phyloP scores from a whole-genome alignment of 2,329 filamentous ascomycete genomes.

The Penicillium sp. region DNA sequence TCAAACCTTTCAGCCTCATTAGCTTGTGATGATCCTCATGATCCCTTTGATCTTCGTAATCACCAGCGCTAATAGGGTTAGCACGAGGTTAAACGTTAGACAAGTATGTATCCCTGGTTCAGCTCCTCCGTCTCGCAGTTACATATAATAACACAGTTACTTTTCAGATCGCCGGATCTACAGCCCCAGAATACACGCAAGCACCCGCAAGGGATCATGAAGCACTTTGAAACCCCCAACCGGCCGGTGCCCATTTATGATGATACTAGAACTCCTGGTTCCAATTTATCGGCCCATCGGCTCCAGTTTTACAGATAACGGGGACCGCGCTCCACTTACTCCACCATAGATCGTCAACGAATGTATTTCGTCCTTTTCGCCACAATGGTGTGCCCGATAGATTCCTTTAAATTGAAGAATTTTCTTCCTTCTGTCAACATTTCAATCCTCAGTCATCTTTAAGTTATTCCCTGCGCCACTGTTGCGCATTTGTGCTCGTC shows the following conservation, averaged over 20 bases:
- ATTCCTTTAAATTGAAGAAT: not conserved
- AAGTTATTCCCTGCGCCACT: not conserved
- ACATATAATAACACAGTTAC: not conserved
- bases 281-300: slow-evolving; percentile 1
- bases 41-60: not conserved
- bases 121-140: not conserved
- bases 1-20: not conserved
- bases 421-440: not conserved
- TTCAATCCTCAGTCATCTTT: not conserved
- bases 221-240: not conserved
- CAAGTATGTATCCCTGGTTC: slow-evolving; percentile 6
- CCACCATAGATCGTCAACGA: slow-evolving; percentile 9
- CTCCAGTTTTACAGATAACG: slow-evolving; percentile 7
- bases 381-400: slow-evolving; percentile 11
- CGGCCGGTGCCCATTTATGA: not conserved
- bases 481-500: not conserved
- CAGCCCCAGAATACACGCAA: slow-evolving; percentile 10
- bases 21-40: not conserved
- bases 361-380: slow-evolving; percentile 16
- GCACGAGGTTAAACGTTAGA: not conserved
- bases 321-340: slow-evolving; percentile 4
- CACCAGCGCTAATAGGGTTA: not conserved
- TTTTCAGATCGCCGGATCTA: not conserved
- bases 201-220: slow-evolving; percentile 13
- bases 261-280: not conserved